Percentiles rank a stretch among this genome's conserved stretches.
Conservation (phyloP, 352 stramenopile genomes). For the Pythium dissotocum region DNA sequence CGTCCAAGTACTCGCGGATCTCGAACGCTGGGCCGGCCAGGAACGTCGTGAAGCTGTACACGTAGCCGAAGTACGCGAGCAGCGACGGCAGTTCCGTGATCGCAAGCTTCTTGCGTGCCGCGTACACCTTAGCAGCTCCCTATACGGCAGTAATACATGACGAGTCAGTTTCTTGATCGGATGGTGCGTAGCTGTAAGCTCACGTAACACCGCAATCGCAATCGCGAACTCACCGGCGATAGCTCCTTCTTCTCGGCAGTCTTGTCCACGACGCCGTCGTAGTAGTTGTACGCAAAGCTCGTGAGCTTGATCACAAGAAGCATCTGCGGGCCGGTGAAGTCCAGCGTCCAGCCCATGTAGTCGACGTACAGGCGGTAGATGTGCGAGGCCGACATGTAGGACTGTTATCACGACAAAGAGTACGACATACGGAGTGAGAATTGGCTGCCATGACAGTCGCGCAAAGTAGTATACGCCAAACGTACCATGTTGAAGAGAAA, state of each 20-base stretch:
- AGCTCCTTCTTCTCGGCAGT: constrained; percentile 36
- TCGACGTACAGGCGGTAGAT: constrained; percentile 96
- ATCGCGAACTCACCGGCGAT: constrained; percentile 14
- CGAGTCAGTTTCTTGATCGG: no score
- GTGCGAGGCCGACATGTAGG: constrained; percentile 45
- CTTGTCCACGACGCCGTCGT: constrained; percentile 89
- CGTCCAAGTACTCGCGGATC: constrained; percentile 91
- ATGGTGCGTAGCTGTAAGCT: no score
- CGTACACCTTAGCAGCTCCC: constrained; percentile 13
- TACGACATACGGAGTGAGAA: background rate
- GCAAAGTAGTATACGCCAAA: background rate
- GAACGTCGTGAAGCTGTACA: constrained; percentile 96
- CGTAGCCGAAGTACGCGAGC: constrained; percentile 96
- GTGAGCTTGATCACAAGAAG: constrained; percentile 97
- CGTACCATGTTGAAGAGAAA: constrained; percentile 90
- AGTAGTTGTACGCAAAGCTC: constrained; percentile 97
- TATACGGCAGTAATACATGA: background rate
- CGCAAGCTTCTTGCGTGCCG: constrained; percentile 53
- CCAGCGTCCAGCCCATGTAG: constrained; percentile 92
- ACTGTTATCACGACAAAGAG: background rate
- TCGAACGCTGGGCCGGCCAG: constrained; percentile 95
- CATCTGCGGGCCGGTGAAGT: constrained; percentile 91
- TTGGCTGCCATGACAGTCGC: background rate
- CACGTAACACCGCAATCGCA: no score
- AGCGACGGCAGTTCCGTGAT: constrained; percentile 86